phyloP scores from a whole-genome alignment of 2,329 filamentous ascomycete genomes.

The Pyricularia sp. region DNA sequence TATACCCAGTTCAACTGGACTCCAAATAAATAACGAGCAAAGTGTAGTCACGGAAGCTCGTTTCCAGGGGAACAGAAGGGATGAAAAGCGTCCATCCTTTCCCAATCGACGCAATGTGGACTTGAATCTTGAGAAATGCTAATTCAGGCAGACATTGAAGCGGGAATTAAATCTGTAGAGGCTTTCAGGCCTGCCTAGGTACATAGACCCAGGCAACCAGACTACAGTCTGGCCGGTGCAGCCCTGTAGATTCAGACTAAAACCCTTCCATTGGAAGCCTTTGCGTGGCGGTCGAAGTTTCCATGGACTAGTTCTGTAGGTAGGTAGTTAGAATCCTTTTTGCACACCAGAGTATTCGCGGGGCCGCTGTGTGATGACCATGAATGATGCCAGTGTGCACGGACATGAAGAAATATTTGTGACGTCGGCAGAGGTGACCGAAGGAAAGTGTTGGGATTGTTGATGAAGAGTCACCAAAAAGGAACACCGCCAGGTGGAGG shows the following conservation, averaged over 20 bases:
- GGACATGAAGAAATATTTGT: too few species aligned
- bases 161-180: too few species aligned
- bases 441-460: too few species aligned
- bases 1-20: neutral
- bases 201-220: neutral
- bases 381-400: too few species aligned
- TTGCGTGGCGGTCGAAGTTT: neutral
- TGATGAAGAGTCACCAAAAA: too few species aligned
- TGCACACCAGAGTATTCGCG: neutral
- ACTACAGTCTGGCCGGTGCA: neutral
- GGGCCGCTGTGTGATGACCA: too few species aligned
- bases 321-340: neutral
- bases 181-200: too few species aligned
- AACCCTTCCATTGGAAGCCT: neutral
- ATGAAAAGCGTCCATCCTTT: neutral
- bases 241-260: neutral
- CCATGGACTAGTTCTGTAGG: neutral
- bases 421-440: too few species aligned
- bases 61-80: neutral
- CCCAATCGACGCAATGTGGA: neutral
- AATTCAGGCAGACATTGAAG: too few species aligned
- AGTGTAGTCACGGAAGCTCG: neutral
- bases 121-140: too few species aligned
- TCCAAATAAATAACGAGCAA: neutral
- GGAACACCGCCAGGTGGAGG: too few species aligned